Evolutionary conservation across 148 eudicot species (phyloP).

Genomic region (Rhododendron williamsianum): DNA sequence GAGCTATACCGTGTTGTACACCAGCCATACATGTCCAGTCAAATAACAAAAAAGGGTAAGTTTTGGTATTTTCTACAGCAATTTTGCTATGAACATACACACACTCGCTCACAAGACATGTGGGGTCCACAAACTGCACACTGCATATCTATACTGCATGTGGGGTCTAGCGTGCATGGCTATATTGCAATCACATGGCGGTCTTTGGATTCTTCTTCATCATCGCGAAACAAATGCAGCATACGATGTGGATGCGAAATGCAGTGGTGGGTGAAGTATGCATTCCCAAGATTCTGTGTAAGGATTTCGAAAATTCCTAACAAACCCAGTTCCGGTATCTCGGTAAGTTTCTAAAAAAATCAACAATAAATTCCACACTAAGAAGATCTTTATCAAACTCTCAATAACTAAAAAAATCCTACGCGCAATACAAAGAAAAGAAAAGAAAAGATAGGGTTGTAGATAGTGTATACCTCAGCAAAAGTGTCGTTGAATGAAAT

Average conservation of each 20-base stretch:
- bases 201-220: not conserved
- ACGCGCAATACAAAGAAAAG: not conserved
- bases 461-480: conserved; percentile 47
- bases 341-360: not conserved
- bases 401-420: not conserved
- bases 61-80: not conserved
- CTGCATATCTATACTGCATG: no score
- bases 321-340: not conserved
- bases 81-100: no score
- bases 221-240: not conserved
- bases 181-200: not conserved
- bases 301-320: not conserved
- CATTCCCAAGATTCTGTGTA: not conserved
- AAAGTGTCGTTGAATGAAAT: conserved; percentile 94
- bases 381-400: not conserved
- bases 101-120: no score
- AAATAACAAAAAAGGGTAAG: not conserved
- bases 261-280: not conserved
- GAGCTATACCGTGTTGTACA: not conserved
- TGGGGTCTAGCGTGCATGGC: no score
- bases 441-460: not conserved
- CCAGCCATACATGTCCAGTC: not conserved
- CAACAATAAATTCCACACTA: not conserved
- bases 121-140: no score
- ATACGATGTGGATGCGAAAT: not conserved